These are phyloP conservation scores for Penicillium dipodomyicola DNA, from an alignment of 495 filamentous ascomycete species.

Conservation along the genomic window DNA sequence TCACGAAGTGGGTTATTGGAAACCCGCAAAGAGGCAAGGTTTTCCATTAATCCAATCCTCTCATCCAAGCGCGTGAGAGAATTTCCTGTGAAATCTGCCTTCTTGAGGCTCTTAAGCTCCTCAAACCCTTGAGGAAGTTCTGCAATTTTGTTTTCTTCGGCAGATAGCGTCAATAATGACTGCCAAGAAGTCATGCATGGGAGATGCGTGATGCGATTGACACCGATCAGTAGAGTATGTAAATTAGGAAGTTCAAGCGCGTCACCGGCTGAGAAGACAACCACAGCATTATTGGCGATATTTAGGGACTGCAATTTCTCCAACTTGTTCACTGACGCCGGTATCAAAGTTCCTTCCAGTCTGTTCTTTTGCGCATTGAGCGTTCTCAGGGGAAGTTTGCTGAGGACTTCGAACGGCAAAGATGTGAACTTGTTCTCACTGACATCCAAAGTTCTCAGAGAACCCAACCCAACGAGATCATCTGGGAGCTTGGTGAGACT, in stretches of 20 bases:
- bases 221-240: conserved; percentile 67
- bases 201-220: conserved; percentile 71
- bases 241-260: conserved; percentile 65
- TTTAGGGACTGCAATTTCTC: conserved; percentile 69
- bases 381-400: conserved; percentile 66
- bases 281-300: conserved; percentile 70
- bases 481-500: conserved; percentile 71
- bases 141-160: conserved; percentile 76
- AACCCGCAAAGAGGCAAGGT: conserved; percentile 66
- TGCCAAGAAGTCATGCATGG: conserved; percentile 71
- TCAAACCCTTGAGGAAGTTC: conserved; percentile 73
- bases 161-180: conserved; percentile 66
- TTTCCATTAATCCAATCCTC: conserved; percentile 76
- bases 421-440: conserved; percentile 68
- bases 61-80: conserved; percentile 72
- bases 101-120: conserved; percentile 61
- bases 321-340: conserved; percentile 53
- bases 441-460: conserved; percentile 72
- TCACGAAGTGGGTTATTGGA: conserved; percentile 85
- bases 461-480: conserved; percentile 58
- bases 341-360: conserved; percentile 69
- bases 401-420: conserved; percentile 67
- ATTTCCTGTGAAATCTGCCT: conserved; percentile 80
- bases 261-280: conserved; percentile 48
- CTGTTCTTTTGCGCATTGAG: conserved; percentile 77